phyloP scores from a whole-genome alignment of 1,284 basidiomycete species.

The Ganoderma sinense region DNA sequence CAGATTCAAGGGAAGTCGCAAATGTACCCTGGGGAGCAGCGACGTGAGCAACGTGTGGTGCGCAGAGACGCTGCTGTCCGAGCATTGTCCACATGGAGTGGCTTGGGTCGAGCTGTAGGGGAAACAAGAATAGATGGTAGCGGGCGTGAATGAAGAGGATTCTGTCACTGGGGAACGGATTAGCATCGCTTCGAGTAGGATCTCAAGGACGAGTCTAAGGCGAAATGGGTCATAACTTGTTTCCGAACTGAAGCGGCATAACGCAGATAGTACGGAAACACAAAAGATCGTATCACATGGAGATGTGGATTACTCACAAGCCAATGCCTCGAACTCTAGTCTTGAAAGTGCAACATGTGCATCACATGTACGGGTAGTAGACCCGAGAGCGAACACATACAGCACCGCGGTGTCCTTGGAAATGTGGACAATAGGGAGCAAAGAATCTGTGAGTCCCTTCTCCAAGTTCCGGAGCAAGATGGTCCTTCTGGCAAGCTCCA shows the following conservation, averaged over 20 bases:
- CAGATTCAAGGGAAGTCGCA: conserved; percentile 52
- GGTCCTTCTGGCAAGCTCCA: conserved; percentile 64
- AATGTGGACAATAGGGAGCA: conserved; percentile 58
- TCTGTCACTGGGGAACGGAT: conserved; percentile 32
- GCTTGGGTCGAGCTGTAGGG: conserved; percentile 48
- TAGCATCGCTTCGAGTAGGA: conserved; percentile 10
- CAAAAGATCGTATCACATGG: not conserved
- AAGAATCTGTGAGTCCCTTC: conserved; percentile 51
- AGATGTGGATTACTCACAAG: conserved; percentile 49
- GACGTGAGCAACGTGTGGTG: conserved; percentile 32
- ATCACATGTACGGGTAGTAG: conserved; percentile 42
- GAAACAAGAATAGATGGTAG: conserved; percentile 62
- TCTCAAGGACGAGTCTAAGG: not conserved
- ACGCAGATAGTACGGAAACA: not conserved
- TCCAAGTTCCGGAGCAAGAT: conserved; percentile 49
- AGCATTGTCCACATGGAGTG: conserved; percentile 53
- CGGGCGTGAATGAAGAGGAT: conserved; percentile 49
- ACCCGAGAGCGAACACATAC: conserved; percentile 62
- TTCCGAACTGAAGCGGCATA: not conserved
- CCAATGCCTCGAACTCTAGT: conserved; percentile 54
- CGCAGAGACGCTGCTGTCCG: conserved; percentile 28
- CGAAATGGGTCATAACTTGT: not conserved
- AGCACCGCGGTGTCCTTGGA: conserved; percentile 49
- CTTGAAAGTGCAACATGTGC: conserved; percentile 41
- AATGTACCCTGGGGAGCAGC: conserved; percentile 51